Base-by-base conservation (phyloP, 495 filamentous ascomycete species). In the Penicillium psychrofluorescens region DNA sequence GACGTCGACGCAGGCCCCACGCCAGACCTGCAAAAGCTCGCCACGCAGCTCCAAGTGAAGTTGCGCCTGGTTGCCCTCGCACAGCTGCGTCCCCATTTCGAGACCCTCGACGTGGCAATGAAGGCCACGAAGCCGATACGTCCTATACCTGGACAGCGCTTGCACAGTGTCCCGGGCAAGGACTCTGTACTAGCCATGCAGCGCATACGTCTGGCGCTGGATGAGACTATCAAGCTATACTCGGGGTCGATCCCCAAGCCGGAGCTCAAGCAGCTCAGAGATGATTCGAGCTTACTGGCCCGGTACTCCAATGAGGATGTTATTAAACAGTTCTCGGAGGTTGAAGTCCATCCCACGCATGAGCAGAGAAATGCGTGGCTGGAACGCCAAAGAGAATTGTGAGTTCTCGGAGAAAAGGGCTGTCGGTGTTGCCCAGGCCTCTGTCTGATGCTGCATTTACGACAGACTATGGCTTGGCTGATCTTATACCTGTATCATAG, bases 71-170 rank as follows among this genome's bases (percentile, higher is more conserved):
- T 27, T 16, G 62, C 63, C 4, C 33, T 64, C 7, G 41, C 48
- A 0, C 39, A 46, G 0, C 29, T 71, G 16, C 63, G 57, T 1
- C 61, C 66, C 9, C 58, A 61, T 40, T 31, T 60, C 11, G 29
- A 40, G 7, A 54, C 59, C 16, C 57, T 71, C 11, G 44, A 64
- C 9, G 51, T 60, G 30, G 60, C 66, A 3, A 49, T 68, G 45
- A 41, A 54, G 15, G 2, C 49, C 2, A 49, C 50, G 0, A 37
- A 38, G 7, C 37, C 43, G 6, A 6, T 22, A 22, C 22, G 22
- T 6, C 22, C 22, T 22, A 22, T 6, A 3, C 22, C 22, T 22
- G 22, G 22, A 22, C 22, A 42, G 10, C 12, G 33, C 4, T 11
- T 31, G 7, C 36, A 48, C 11, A 13, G 41, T 15, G 36, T 63